These are phyloP conservation scores for Trichocladium uniseriatum DNA, from an alignment of 495 filamentous ascomycete genomes.

Conservation along the genomic window DNA sequence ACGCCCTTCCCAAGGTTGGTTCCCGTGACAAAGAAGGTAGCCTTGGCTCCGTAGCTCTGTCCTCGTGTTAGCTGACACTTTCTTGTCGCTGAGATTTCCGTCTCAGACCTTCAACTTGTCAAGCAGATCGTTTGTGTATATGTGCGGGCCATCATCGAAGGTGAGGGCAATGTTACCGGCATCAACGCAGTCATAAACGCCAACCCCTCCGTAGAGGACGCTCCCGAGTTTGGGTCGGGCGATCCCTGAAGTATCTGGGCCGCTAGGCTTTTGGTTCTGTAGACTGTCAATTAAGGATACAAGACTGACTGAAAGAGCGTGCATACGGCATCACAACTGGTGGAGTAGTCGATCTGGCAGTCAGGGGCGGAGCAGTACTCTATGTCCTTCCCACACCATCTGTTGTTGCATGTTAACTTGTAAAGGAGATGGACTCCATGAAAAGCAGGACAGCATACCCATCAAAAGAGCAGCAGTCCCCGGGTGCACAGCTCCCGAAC, in stretches of 20 bases:
- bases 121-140: conserved; percentile 59
- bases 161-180: conserved; percentile 62
- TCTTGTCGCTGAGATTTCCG: not conserved
- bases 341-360: conserved; percentile 59
- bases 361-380: conserved; percentile 61
- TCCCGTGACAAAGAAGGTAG: conserved; percentile 73
- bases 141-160: conserved; percentile 68
- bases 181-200: conserved; percentile 57
- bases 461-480: conserved; percentile 55
- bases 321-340: conserved; percentile 52
- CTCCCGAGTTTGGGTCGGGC: conserved; percentile 49
- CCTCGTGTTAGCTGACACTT: conserved; percentile 15
- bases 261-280: conserved; percentile 49
- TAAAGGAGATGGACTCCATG: conserved; percentile 1
- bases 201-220: conserved; percentile 50
- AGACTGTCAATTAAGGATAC: conserved; percentile 2
- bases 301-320: not conserved
- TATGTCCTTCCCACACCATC: conserved; percentile 50
- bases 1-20: conserved; percentile 63
- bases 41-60: conserved; percentile 53
- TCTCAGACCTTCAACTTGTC: conserved; percentile 47
- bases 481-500: conserved; percentile 43
- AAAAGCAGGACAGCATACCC: conserved; percentile 32
- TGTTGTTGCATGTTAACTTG: conserved; percentile 30
- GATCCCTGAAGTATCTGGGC: conserved; percentile 50